Conservation (phyloP, 1,284 basidiomycete genomes). For the Cutaneotrichosporon cyanovorans region DNA sequence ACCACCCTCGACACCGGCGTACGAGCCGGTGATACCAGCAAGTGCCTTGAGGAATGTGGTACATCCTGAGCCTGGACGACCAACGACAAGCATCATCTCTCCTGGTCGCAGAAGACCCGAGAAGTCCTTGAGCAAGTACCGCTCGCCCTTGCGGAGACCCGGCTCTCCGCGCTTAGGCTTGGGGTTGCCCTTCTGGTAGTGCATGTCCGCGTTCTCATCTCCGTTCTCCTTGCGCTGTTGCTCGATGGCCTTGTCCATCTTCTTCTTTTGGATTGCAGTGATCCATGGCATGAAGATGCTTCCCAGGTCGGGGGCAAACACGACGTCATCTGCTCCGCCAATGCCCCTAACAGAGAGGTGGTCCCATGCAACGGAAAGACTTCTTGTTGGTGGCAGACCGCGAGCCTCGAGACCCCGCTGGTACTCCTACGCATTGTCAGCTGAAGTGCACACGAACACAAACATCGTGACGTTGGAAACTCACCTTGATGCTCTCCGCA, state of each 20-base stretch:
- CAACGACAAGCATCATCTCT: slow-evolving; percentile 45
- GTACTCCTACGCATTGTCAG: slow-evolving; percentile 1
- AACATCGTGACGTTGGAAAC: too few relatives aligned
- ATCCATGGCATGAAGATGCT: slow-evolving; percentile 32
- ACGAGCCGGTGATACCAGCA: slow-evolving; percentile 43
- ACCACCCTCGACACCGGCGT: slow-evolving; percentile 44
- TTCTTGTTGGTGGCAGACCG: slow-evolving; percentile 7
- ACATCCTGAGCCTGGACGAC: slow-evolving; percentile 46
- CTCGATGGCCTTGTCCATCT: slow-evolving; percentile 19
- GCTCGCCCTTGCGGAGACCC: slow-evolving; percentile 32
- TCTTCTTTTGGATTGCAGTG: slow-evolving; percentile 27
- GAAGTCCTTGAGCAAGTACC: slow-evolving; percentile 37
- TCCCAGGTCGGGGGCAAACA: slow-evolving; percentile 32
- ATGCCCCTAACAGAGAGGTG: slow-evolving; percentile 32
- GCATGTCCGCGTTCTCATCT: slow-evolving; percentile 15
- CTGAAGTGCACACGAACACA: too few relatives aligned
- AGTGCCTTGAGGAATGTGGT: slow-evolving; percentile 49
- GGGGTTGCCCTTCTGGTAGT: slow-evolving; percentile 16
- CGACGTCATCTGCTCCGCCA: slow-evolving; percentile 36
- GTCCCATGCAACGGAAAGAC: slow-evolving; percentile 28
- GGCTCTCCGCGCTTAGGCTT: slow-evolving; percentile 22
- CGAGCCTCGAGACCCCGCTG: slow-evolving; percentile 7
- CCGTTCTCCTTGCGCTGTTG: slow-evolving; percentile 10
- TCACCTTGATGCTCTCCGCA: too few relatives aligned
- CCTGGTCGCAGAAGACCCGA: slow-evolving; percentile 33